Base-by-base conservation (phyloP, 257 asterid genomes). In the Plantago ovata region DNA sequence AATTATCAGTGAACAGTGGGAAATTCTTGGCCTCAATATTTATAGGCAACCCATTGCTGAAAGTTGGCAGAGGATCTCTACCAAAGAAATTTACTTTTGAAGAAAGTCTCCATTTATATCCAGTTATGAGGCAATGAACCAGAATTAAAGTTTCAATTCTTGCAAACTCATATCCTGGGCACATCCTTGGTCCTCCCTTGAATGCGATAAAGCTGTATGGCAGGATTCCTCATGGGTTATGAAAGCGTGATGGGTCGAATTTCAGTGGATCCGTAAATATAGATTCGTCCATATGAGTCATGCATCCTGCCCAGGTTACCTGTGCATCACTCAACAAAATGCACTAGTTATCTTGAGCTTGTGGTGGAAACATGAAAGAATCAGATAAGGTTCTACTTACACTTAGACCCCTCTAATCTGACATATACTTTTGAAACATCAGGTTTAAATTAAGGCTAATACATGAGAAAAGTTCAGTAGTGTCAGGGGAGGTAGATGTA, bases 131-230 rank as follows among this genome's bases (percentile, higher is more conserved):
- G 58, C 56, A 46, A 65, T 56, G 64, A 23, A 65, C 47, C 43
- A 38, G 7, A 9, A 56, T 15, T 9, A 65, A 41, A 19, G 70
- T 56, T 56, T 65, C 70, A 38, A 65, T 65, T 41, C 64, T 65
- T 40, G 59, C 70, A 65, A 65, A 56, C 24, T 65, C 70, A 23
- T 65, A 46, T 28, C 70, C 70, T 33, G 70, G 64, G 16, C 70
- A 65, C 56, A 56, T 56, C 28, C 64, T 47, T 46, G 64, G 58
- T 16, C 70, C 70, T 21, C 64, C 70, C 9, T 59, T 58, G 13
- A 65, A 56, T 38, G 48, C 43, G 41, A 65, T 13, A 24, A 56
- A 58, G 51, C 64, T 56, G 23, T 56, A 56, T 13, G 70, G 51
- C 19, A 51, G 70, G 13, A 53, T 41, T 7, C 49, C 22, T 20